Percentiles rank a stretch among this genome's conserved stretches.
These are phyloP conservation scores for Brettanomyces naardenensis DNA, from an alignment of 805 yeast genomes.

Conservation along the genomic window DNA sequence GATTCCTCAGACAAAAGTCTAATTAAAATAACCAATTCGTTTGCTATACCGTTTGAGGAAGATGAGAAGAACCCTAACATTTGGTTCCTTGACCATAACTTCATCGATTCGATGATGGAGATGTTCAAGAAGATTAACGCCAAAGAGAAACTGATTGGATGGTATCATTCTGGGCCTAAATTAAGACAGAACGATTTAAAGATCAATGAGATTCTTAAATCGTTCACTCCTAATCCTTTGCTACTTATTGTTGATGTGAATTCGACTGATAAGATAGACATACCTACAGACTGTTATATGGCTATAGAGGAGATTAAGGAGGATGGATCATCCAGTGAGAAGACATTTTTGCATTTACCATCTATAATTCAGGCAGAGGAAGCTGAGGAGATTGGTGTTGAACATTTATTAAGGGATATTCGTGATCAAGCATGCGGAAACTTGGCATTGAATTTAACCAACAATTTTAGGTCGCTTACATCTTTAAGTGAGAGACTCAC, in stretches of 20 bases:
- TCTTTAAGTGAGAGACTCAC: slow-evolving; percentile 75
- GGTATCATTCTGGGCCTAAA: slow-evolving; percentile 99
- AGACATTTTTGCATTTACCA: slow-evolving; percentile 89
- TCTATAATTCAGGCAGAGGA: slow-evolving; percentile 94
- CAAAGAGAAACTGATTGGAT: slow-evolving; percentile 91
- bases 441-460: slow-evolving; percentile 77
- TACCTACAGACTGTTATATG: slow-evolving; percentile 92
- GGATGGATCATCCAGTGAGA: slow-evolving; percentile 89
- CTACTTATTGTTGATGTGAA: slow-evolving; percentile 87
- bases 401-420: slow-evolving; percentile 87
- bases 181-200: slow-evolving; percentile 80
- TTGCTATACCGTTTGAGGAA: slow-evolving; percentile 97
- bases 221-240: slow-evolving; percentile 73
- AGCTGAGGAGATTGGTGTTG: slow-evolving; percentile 99
- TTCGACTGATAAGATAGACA: slow-evolving; percentile 68
- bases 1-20: slow-evolving; percentile 42
- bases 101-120: slow-evolving; percentile 91
- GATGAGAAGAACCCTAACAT: slow-evolving; percentile 86
- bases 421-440: slow-evolving; percentile 96
- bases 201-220: slow-evolving; percentile 84
- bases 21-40: slow-evolving; percentile 80
- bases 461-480: slow-evolving; percentile 79
- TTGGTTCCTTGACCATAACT: slow-evolving; percentile 96
- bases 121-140: slow-evolving; percentile 98
- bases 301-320: slow-evolving; percentile 94